Conservation (phyloP, 495 filamentous ascomycete species). For the Penicillium cosmopolitanum region DNA sequence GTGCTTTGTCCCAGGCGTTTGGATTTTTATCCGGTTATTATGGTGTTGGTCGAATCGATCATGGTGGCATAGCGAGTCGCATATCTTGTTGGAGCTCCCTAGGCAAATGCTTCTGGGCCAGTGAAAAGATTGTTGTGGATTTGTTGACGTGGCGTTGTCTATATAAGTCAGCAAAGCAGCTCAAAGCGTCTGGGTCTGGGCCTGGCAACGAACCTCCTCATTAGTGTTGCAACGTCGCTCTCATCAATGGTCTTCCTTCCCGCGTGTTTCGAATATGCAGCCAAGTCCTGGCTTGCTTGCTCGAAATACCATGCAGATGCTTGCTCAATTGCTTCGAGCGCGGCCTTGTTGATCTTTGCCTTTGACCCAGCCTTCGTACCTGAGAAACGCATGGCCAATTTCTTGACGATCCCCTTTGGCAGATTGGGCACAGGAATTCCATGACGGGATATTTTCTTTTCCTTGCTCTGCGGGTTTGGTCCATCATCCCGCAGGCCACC, state of each 20-base stretch:
- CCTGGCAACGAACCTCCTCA: constrained; percentile 65
- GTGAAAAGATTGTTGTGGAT: constrained; percentile 75
- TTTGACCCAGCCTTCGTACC: constrained; percentile 62
- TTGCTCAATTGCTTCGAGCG: constrained; percentile 71
- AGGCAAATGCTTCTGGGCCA: constrained; percentile 80
- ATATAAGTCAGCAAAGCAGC: constrained; percentile 33
- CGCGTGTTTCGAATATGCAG: constrained; percentile 78
- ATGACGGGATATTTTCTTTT: constrained; percentile 66
- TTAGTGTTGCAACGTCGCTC: constrained; percentile 75
- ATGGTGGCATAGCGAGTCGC: constrained; percentile 66
- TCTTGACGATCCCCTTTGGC: constrained; percentile 70
- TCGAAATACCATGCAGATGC: constrained; percentile 90
- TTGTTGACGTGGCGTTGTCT: constrained; percentile 76
- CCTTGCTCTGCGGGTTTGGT: constrained; percentile 35
- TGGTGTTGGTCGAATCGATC: constrained; percentile 26
- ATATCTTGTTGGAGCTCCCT: constrained; percentile 82
- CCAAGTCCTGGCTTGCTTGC: constrained; percentile 77
- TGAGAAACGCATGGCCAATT: constrained; percentile 71
- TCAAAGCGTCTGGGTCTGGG: not conserved
- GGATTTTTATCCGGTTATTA: constrained; percentile 25
- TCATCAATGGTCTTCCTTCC: constrained; percentile 85
- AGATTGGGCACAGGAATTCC: constrained; percentile 78
- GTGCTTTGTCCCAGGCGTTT: constrained; percentile 25
- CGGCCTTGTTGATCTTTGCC: constrained; percentile 69
- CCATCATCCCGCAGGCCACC: constrained; percentile 48